These are phyloP conservation scores for Fusarium sp. DNA, from an alignment of 2,329 filamentous ascomycete genomes.

Conservation along the genomic window DNA sequence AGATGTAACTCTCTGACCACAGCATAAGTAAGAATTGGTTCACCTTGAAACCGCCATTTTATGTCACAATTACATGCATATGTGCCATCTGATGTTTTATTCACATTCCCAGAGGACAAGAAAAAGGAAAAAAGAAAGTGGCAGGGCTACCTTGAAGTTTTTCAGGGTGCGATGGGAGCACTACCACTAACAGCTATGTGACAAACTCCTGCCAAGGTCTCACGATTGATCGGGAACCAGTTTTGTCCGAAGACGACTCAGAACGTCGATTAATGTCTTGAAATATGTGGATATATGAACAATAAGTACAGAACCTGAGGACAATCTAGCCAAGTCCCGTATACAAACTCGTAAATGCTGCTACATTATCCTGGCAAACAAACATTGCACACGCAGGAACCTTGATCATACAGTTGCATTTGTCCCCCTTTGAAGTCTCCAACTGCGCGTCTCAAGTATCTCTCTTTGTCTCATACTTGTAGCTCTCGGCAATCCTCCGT, in stretches of 20 bases:
- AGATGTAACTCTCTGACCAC: not conserved
- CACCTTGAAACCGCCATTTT: not conserved
- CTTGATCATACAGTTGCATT: constrained; percentile 1
- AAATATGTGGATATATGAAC: not conserved
- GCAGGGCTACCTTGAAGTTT: not conserved
- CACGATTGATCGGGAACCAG: not conserved
- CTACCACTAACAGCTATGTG: not conserved
- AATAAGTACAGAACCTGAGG: not conserved
- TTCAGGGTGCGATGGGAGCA: not conserved
- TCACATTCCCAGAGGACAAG: not conserved
- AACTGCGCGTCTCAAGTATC: constrained; percentile 41
- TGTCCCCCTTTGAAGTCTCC: constrained; percentile 35
- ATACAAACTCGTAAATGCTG: not conserved
- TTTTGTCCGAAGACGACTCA: not conserved
- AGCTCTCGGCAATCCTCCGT: constrained; percentile 6
- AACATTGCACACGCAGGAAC: not conserved
- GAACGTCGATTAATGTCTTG: not conserved
- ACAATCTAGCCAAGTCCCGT: not conserved
- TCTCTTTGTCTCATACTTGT: constrained; percentile 39
- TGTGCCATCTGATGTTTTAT: no score
- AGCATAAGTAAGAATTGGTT: not conserved
- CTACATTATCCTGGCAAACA: not conserved
- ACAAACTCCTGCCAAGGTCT: no score
- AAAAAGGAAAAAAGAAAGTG: not conserved
- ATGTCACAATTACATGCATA: not conserved